Percentiles rank a stretch among this genome's conserved stretches.
These are phyloP conservation scores for Backusella westeae DNA, from an alignment of 192 early-diverging fungal genomes.

Conservation along the genomic window DNA sequence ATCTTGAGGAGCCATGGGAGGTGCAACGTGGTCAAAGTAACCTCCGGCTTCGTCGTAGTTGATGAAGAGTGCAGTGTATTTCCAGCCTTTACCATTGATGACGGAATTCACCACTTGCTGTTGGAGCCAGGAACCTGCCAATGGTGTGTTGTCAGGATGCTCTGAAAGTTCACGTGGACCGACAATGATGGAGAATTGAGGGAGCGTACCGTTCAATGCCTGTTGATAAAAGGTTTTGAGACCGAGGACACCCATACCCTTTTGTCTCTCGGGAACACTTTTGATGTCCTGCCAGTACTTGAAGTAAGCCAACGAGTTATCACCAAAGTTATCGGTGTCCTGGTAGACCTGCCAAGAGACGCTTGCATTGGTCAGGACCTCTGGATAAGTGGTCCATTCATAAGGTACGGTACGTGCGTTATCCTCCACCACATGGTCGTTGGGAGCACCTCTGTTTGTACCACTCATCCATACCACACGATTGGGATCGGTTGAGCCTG, in stretches of 20 bases:
- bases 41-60: conserved; percentile 32
- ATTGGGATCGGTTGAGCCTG: conserved; percentile 25
- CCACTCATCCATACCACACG: conserved; percentile 30
- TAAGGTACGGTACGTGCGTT: conserved; percentile 2
- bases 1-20: conserved; percentile 4
- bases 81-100: conserved; percentile 12
- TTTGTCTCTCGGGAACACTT: conserved; percentile 21
- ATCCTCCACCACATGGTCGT: conserved; percentile 17
- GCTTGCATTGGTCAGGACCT: conserved; percentile 20
- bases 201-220: conserved; percentile 27
- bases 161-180: conserved; percentile 19
- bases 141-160: conserved; percentile 20
- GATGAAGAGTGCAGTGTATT: conserved; percentile 25
- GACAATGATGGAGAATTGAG: conserved; percentile 8
- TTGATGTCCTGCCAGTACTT: conserved; percentile 18
- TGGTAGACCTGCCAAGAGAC: conserved; percentile 29
- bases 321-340: conserved; percentile 29
- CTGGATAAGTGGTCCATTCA: conserved; percentile 20
- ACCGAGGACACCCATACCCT: conserved; percentile 24
- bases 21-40: conserved; percentile 23
- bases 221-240: conserved; percentile 21
- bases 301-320: conserved; percentile 29
- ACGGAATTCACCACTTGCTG: conserved; percentile 29
- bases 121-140: conserved; percentile 31
- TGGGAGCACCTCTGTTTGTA: conserved; percentile 3